phyloP scores from a whole-genome alignment of 768 basidiomycete genomes.

The Dacryopinax primogenitus region DNA sequence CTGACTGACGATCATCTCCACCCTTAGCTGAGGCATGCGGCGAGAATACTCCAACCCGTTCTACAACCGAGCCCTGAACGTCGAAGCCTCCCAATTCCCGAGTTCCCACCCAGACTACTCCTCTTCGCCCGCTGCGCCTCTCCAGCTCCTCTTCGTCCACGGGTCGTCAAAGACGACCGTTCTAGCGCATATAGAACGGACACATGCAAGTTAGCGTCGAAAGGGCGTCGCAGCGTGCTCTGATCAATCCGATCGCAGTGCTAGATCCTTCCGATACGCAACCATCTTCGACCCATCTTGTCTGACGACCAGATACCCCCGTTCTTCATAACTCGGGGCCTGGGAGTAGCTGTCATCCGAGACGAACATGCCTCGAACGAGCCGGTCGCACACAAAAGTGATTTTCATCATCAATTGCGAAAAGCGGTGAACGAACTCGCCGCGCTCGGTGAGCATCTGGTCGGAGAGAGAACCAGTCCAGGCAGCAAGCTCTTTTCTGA shows the following conservation, averaged over 20 bases:
- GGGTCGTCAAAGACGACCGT: neutral
- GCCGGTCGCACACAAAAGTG: slow-evolving; percentile 45
- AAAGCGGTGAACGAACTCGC: slow-evolving; percentile 58
- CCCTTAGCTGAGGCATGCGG: slow-evolving; percentile 52
- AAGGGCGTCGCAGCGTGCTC: no score
- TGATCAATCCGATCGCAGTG: no score
- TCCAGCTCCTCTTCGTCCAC: slow-evolving; percentile 37
- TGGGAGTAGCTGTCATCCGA: slow-evolving; percentile 63
- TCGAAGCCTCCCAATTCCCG: slow-evolving; percentile 42
- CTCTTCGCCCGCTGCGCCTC: slow-evolving; percentile 41
- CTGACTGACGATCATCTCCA: neutral
- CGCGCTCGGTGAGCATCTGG: slow-evolving; percentile 44
- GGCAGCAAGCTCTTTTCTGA: slow-evolving; percentile 51
- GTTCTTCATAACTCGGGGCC: slow-evolving; percentile 42
- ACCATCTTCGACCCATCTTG: slow-evolving; percentile 51
- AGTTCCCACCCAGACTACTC: slow-evolving; percentile 54
- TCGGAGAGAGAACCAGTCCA: slow-evolving; percentile 52
- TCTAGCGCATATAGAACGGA: no score
- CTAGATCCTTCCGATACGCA: slow-evolving; percentile 56
- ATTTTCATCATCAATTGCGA: slow-evolving; percentile 45
- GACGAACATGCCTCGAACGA: slow-evolving; percentile 62
- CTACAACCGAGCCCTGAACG: slow-evolving; percentile 37
- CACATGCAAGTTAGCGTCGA: no score
- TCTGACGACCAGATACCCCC: slow-evolving; percentile 51
- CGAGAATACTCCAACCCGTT: slow-evolving; percentile 51